Evolutionary conservation across 441 rosid species (phyloP), one percentile per base, ranked within the genome.

Genomic region (Gossypium davidsonii): DNA sequence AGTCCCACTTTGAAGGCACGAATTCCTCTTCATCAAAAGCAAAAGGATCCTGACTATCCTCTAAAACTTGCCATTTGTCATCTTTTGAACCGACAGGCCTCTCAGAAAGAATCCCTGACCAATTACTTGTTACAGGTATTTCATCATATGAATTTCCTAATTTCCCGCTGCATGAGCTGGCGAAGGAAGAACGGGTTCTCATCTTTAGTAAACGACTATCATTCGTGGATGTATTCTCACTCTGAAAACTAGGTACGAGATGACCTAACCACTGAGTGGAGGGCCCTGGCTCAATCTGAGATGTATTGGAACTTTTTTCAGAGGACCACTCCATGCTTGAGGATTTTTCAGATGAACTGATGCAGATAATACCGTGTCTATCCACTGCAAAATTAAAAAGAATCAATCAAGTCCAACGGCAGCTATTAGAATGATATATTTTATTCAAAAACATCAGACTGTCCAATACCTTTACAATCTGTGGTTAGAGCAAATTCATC

Each of bases 1-100:
- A 58, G 46, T 86, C 95, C 96, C 97, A 89, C 66, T 92, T 93
- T 6, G 93, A 88, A 65, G 90, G 92, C 77, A 77, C 83, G 63
- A 87, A 85, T 59, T 88, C 98, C 67, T 86, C 93, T 60, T 86
- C 90, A 83, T 88, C 91, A 81, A 91, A 95, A 51, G 98, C 90
- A 69, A 44, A 95, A 73, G 98, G 98, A 86, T 93, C 99, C 75
- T 86, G 82, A 63, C 80, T 67, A 48, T 84, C 88, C 73, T 83
- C 91, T 57, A 84, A 71, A 70, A 62, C 58, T 59, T 81, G 81
- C 78, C 51, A 79, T 53, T 69, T 73, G 42, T 58, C 49, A 70
- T 58, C 79, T 76, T 76, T 85, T 73, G 67, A 63, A 78, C 67
- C 68, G 51, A 73, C 80, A 39, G 78, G 34, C 73, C 71, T 79